These are phyloP conservation scores for Begonia loranthoides DNA, from an alignment of 306 rosid species.

Conservation along the genomic window DNA sequence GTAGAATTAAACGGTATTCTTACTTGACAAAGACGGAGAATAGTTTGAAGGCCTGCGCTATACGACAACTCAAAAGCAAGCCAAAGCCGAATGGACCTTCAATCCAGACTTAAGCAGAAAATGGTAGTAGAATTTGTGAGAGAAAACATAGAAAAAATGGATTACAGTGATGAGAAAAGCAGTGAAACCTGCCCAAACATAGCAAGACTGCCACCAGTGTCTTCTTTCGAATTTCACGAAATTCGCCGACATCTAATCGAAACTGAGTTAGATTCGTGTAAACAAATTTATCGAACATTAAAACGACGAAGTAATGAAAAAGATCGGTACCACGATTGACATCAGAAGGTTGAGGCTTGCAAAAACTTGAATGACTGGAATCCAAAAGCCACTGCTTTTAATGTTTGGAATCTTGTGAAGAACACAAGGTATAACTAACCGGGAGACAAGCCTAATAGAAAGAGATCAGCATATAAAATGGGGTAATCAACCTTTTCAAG, in stretches of 20 bases:
- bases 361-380: constrained; percentile 77
- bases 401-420: constrained; percentile 72
- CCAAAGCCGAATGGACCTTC: constrained; percentile 95
- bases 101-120: constrained; percentile 65
- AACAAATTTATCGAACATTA: background rate
- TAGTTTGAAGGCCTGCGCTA: constrained; percentile 67
- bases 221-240: constrained; percentile 42
- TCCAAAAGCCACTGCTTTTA: constrained; percentile 86
- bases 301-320: background rate
- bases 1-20: constrained; percentile 9
- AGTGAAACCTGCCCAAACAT: constrained; percentile 75
- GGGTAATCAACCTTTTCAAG: background rate
- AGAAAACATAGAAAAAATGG: background rate
- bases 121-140: constrained; percentile 3
- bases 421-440: constrained; percentile 48
- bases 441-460: constrained; percentile 58
- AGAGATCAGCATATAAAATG: constrained; percentile 11
- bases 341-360: constrained; percentile 80
- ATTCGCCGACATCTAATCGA: constrained; percentile 39
- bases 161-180: constrained; percentile 10
- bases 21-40: constrained; percentile 81
- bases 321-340: constrained; percentile 52
- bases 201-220: constrained; percentile 79
- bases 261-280: background rate
- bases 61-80: constrained; percentile 75